Evolutionary conservation across 2,329 filamentous ascomycete species (phyloP), one percentile per base, ranked within the genome.

Genomic region (Ophiostoma pallidulum): DNA sequence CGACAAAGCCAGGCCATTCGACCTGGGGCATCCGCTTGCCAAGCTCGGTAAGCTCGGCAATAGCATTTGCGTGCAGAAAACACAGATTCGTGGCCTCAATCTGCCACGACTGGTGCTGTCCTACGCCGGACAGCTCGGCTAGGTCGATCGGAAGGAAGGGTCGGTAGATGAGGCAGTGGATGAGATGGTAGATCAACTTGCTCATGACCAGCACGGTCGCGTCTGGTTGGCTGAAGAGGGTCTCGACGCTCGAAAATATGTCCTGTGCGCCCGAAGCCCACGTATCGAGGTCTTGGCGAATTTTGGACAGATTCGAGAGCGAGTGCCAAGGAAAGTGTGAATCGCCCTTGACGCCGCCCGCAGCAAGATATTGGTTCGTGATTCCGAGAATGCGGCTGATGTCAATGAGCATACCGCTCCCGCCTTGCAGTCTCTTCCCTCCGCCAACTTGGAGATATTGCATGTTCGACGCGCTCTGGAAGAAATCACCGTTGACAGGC

Each of bases 291-390:
- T 92, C 86, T 54, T 90, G 84, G 26, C 86, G 77, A 54, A 94
- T 92, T 60, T 88, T 89, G 45, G 87, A 92, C 2, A 94, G 71
- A 51, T 84, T 90, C 6, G 88, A 94, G 18, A 90, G 73, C 2
- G 86, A 81, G 60, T 94, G 87, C 88, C 88, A 94, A 9, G 88
- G 88, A 54, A 94, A 94, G 62, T 94, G 87, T 0, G 86, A 89
- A 60, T 94, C 87, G 26, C 86, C 86, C 64, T 91, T 92, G 48
- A 92, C 86, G 29, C 88, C 88, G 7, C 87, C 88, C 2, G 85
- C 84, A 8, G 87, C 86, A 42, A 94, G 73, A 62, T 94, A 94
- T 51, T 82, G 77, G 58, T 90, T 92, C 2, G 87, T 91, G 51
- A 83, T 82, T 29, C 88, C 87, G 7, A 94, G 72, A 39, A 94